These are phyloP conservation scores for Buddleja alternifolia DNA, from an alignment of 257 asterid species.

Conservation along the genomic window DNA sequence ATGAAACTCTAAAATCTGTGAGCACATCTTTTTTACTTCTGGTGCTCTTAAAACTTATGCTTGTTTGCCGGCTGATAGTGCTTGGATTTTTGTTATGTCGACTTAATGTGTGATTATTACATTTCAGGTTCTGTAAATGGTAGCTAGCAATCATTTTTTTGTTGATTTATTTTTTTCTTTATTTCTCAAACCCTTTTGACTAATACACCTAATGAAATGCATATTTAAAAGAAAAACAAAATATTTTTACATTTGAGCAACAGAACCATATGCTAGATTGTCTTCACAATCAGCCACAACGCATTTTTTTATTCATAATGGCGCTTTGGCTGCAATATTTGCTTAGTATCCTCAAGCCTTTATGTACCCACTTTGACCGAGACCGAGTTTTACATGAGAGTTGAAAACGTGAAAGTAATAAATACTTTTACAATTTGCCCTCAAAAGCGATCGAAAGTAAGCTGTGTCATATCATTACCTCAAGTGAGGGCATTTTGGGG, in stretches of 20 bases:
- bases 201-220: not conserved
- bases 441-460: too few species aligned
- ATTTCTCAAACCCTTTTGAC: not conserved
- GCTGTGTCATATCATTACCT: too few species aligned
- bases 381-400: too few species aligned
- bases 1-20: constrained; percentile 82
- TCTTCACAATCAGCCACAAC: too few species aligned
- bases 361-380: too few species aligned
- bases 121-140: not conserved
- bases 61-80: constrained; percentile 16
- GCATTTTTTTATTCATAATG: too few species aligned
- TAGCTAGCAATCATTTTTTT: not conserved
- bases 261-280: not conserved
- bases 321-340: too few species aligned
- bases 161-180: not conserved
- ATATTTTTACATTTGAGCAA: not conserved
- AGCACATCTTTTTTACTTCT: constrained; percentile 27
- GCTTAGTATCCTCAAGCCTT: too few species aligned
- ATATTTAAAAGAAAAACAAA: not conserved
- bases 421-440: too few species aligned
- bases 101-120: constrained; percentile 7
- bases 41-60: not conserved
- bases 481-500: too few species aligned
- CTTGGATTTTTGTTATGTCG: not conserved
- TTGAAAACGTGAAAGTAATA: too few species aligned